Base-by-base conservation (phyloP, 305 asterid species). In the Plantago rigida region DNA sequence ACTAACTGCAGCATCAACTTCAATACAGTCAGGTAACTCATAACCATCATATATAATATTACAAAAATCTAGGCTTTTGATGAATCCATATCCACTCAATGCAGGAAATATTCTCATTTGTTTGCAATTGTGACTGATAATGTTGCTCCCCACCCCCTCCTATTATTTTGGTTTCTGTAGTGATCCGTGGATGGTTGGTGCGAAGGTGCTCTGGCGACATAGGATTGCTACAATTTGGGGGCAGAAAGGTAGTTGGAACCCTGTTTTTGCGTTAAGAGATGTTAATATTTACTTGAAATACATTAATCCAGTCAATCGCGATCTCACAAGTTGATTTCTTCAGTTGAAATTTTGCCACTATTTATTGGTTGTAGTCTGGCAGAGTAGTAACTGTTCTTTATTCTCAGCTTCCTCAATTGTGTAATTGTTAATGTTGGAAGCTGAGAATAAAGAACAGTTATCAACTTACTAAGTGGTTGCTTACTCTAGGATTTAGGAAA, bases 101-200 rank as follows among this genome's bases (percentile, higher is more conserved):
- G 59, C 59, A 31, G 47, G 19, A 53, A 13, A 13, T 28, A 12
- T 11, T 14, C 19, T 36, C 6, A 9, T 53, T 12, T 28, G n/a
- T 53, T 28, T 50, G 41, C 10, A 36, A 36, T 5, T 36, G 44
- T 26, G 28, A 15, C 42, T 53, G 19, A 53, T 53, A 26, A 26
- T 52, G 9, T n/a, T 24, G 9, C 47, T 59, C 19, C n/a, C 1
- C 11, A 36, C 44, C 52, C 19, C 47, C 51, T 39, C 51, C 5
- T n/a, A 7, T 56, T 15, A 29, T 68, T 69, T 50, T 63, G 13
- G 36, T 22, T 60, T 59, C 69, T 78, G 64, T 68, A 90, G 95
- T 85, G 69, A 78, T 90, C 71, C 95, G 96, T 60, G 96, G 95
- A 69, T 91, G 98, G 95, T 64, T 87, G 73, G 96, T 91, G 55